These are phyloP conservation scores for Yarrowia divulgata DNA, from an alignment of 805 yeast species.

Conservation along the genomic window DNA sequence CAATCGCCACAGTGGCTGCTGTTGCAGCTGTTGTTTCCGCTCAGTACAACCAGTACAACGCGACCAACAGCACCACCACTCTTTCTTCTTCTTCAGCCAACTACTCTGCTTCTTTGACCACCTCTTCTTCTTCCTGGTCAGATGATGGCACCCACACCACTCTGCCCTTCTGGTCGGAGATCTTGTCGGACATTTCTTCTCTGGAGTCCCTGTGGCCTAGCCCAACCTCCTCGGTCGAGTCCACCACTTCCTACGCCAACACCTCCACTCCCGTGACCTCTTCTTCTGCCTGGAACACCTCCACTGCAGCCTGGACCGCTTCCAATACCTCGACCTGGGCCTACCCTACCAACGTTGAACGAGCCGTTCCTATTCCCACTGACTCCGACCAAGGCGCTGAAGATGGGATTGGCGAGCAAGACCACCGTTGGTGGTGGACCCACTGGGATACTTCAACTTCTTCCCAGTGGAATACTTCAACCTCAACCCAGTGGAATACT, in stretches of 20 bases:
- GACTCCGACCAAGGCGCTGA: background rate
- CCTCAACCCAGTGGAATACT: background rate
- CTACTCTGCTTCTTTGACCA: constrained; percentile 27
- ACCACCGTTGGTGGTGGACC: constrained; percentile 1
- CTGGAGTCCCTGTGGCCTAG: constrained; percentile 5
- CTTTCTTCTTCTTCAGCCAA: constrained; percentile 7
- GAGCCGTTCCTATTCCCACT: constrained; percentile 14
- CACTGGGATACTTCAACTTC: constrained; percentile 10
- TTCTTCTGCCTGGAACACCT: constrained; percentile 16
- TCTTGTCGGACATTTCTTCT: constrained; percentile 16
- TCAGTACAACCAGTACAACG: constrained; percentile 28
- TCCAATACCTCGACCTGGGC: constrained; percentile 27
- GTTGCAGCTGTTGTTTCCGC: constrained; percentile 24
- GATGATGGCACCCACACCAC: constrained; percentile 15
- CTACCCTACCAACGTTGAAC: constrained; percentile 12
- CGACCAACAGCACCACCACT: constrained; percentile 22
- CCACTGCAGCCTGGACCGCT: constrained; percentile 29
- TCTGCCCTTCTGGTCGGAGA: constrained; percentile 22
- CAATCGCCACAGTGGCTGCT: constrained; percentile 28
- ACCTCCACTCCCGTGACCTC: background rate
- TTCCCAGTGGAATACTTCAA: background rate
- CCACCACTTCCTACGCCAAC: constrained; percentile 17
- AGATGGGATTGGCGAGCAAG: background rate
- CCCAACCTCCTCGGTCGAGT: constrained; percentile 1
- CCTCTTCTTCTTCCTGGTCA: constrained; percentile 10